Conservation (phyloP, 176 grass and related monocot species). For the Oropetium thomaeum region DNA sequence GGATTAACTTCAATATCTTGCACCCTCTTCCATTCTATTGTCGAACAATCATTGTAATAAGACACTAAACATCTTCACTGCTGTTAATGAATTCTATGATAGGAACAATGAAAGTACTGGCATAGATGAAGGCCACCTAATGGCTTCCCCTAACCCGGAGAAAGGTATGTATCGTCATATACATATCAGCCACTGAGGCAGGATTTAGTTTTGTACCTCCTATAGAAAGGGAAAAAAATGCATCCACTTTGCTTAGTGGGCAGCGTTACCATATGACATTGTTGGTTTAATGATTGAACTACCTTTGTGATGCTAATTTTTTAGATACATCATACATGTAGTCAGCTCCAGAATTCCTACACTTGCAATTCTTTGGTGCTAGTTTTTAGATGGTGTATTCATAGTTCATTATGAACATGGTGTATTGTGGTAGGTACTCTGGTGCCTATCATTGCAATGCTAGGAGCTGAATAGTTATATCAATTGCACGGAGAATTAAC, state of each 20-base stretch:
- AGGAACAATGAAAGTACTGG: conserved; percentile 50
- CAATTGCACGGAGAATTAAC: not conserved
- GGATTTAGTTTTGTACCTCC: not conserved
- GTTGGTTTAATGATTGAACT: not conserved
- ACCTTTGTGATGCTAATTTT: not conserved
- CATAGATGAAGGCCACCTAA: conserved; percentile 22
- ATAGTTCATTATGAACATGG: not conserved
- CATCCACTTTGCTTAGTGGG: not conserved
- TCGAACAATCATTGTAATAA: too few species aligned
- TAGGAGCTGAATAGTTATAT: not conserved
- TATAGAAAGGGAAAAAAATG: not conserved
- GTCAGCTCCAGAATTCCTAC: not conserved
- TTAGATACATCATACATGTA: not conserved
- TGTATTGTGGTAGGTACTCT: not conserved
- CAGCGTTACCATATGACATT: not conserved
- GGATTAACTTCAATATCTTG: too few species aligned
- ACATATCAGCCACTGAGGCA: not conserved
- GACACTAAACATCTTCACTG: too few species aligned
- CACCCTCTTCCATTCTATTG: too few species aligned
- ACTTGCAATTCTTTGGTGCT: not conserved
- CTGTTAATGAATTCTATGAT: conserved; percentile 22
- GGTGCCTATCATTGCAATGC: not conserved
- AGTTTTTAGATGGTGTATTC: not conserved
- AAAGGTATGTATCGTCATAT: conserved; percentile 37
- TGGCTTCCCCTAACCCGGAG: conserved; percentile 32